A percentile compares a stretch with the other conserved stretches of the same genome.
Conservation (phyloP, 1,139 yeast genomes). For the Sugiyamaella castrensis region DNA sequence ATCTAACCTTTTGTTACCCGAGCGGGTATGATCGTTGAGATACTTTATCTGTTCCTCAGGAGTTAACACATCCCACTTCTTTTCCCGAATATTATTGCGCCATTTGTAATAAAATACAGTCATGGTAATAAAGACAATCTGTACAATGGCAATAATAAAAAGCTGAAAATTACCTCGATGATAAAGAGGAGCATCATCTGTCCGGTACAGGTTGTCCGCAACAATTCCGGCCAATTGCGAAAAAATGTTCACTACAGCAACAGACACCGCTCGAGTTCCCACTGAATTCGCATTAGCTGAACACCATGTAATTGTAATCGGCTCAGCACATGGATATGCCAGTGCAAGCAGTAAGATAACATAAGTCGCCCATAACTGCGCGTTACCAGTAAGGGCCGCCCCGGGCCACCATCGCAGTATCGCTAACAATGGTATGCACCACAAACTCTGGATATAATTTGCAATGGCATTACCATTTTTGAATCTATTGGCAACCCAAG, state of each 20-base stretch:
- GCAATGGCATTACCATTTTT: conserved; percentile 48
- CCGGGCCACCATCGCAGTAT: conserved; percentile 52
- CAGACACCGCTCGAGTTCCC: conserved; percentile 55
- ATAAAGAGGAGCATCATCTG: conserved; percentile 57
- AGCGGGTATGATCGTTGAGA: conserved; percentile 45
- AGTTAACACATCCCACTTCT: conserved; percentile 48
- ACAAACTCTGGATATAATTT: conserved; percentile 40
- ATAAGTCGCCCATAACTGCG: conserved; percentile 40
- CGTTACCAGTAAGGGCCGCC: no score
- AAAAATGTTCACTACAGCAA: conserved; percentile 61
- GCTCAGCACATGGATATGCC: conserved; percentile 48
- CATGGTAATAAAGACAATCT: conserved; percentile 24
- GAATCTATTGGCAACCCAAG: no score
- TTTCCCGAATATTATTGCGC: conserved; percentile 47
- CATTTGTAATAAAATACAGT: conserved; percentile 43
- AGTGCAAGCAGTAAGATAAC: conserved; percentile 45
- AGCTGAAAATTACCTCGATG: conserved; percentile 51
- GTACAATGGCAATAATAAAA: conserved; percentile 40
- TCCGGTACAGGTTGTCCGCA: conserved; percentile 52
- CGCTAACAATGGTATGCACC: conserved; percentile 43
- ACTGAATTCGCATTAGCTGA: conserved; percentile 61
- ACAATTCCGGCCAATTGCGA: conserved; percentile 56
- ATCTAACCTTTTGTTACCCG: conserved; percentile 58
- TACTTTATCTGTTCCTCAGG: conserved; percentile 52
- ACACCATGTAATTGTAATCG: conserved; percentile 58